These are phyloP conservation scores for Neohortaea acidophila DNA, from an alignment of 495 filamentous ascomycete genomes.

Conservation along the genomic window DNA sequence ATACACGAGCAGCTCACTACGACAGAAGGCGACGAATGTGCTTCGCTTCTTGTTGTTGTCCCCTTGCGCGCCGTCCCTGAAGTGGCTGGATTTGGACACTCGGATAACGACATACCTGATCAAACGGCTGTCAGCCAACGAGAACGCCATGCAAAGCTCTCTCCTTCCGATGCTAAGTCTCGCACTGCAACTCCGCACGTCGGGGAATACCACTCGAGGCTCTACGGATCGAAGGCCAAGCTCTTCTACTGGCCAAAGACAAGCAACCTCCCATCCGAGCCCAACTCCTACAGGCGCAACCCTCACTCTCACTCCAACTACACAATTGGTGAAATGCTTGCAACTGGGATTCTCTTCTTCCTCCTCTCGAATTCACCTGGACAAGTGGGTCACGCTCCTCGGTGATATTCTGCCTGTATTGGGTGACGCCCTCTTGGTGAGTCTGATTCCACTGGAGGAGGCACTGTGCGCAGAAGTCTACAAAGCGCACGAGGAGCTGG, in stretches of 20 bases:
- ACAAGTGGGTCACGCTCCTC: slow-evolving; percentile 84
- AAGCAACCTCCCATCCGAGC: background rate
- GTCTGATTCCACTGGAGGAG: slow-evolving; percentile 76
- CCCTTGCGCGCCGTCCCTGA: background rate
- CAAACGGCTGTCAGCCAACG: background rate
- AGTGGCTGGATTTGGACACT: slow-evolving; percentile 1
- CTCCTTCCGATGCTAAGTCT: slow-evolving; percentile 6
- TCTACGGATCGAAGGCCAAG: background rate
- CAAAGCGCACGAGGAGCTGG: slow-evolving; percentile 48
- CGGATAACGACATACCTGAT: slow-evolving; percentile 3
- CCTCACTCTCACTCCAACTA: too few species aligned
- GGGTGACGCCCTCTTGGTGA: slow-evolving; percentile 69
- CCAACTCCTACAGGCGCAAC: background rate
- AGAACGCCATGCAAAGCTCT: slow-evolving; percentile 4
- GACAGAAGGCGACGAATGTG: background rate
- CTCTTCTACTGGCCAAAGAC: background rate
- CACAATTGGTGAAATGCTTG: slow-evolving; percentile 65
- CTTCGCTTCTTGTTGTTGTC: background rate
- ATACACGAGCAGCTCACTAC: background rate
- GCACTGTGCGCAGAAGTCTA: slow-evolving; percentile 67
- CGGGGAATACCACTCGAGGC: background rate
- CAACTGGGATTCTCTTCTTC: slow-evolving; percentile 63
- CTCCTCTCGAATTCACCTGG: slow-evolving; percentile 60
- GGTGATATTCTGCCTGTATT: slow-evolving; percentile 71
- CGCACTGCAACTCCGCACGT: slow-evolving; percentile 4